phyloP scores from a whole-genome alignment of 805 yeast genomes.

The Zygoascus bituminiphila region DNA sequence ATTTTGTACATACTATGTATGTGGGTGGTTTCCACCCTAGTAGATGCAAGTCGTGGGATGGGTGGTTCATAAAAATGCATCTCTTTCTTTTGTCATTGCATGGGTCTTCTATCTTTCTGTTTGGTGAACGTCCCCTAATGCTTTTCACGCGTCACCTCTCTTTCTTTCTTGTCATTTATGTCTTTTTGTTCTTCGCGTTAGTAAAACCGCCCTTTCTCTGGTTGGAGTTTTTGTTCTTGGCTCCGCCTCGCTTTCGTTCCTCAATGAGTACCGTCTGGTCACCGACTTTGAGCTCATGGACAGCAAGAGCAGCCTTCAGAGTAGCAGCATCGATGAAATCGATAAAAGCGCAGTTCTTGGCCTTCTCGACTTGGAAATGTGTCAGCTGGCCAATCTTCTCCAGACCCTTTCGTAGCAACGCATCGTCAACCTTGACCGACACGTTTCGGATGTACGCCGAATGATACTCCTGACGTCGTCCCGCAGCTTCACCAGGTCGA shows the following conservation, averaged over 20 bases:
- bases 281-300: slow-evolving; percentile 26
- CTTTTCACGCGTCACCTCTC: background rate
- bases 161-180: background rate
- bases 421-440: slow-evolving; percentile 21
- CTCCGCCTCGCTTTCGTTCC: slow-evolving; percentile 28
- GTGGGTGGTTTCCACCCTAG: too few relatives aligned
- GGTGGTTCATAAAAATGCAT: background rate
- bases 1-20: background rate
- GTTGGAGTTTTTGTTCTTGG: slow-evolving; percentile 11
- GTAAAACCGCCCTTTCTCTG: slow-evolving; percentile 5
- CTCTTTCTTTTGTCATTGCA: background rate
- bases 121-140: background rate
- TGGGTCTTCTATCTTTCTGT: background rate
- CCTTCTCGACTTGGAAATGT: slow-evolving; percentile 29
- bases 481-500: slow-evolving; percentile 1
- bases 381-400: slow-evolving; percentile 26
- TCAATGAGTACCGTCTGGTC: slow-evolving; percentile 24
- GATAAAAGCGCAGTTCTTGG: slow-evolving; percentile 30
- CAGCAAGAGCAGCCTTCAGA: slow-evolving; percentile 25
- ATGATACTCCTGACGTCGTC: slow-evolving; percentile 18
- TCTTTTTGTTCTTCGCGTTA: background rate
- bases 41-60: background rate
- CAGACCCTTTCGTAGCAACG: slow-evolving; percentile 24
- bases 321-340: slow-evolving; percentile 28
- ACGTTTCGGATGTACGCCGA: slow-evolving; percentile 33